Percentiles rank a stretch among this genome's conserved stretches.
Evolutionary conservation across 23 red algal species (phyloP).

Genomic region (Gracilaria gracilis): DNA sequence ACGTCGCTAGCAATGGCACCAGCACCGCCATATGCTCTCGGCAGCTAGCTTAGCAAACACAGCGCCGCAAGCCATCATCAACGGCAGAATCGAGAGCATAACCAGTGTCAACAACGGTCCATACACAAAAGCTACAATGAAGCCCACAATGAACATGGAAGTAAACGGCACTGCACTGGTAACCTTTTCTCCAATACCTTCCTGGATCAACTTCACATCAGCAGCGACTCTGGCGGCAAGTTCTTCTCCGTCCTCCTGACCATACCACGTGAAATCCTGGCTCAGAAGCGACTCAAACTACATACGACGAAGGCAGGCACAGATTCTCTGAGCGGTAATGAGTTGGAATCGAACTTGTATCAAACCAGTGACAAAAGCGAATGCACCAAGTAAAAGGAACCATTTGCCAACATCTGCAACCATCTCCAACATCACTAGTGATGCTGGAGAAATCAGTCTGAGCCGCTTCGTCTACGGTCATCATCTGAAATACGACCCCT

Average conservation of each 20-base stretch:
- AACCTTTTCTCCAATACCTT: constrained; percentile 84
- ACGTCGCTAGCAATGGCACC: constrained; percentile 87
- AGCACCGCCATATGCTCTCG: constrained; percentile 81
- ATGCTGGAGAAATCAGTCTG: no score
- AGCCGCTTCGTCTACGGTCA: no score
- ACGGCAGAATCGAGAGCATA: constrained; percentile 72
- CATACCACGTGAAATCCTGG: constrained; percentile 77
- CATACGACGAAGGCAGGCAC: constrained; percentile 66
- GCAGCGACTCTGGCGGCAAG: constrained; percentile 75
- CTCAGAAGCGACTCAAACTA: constrained; percentile 78
- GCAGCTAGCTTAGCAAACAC: constrained; percentile 80
- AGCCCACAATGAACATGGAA: constrained; percentile 73
- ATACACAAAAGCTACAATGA: constrained; percentile 83
- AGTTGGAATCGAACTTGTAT: constrained; percentile 77
- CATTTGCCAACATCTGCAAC: constrained; percentile 70
- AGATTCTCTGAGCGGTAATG: constrained; percentile 64
- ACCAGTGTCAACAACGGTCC: constrained; percentile 85
- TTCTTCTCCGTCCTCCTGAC: constrained; percentile 66
- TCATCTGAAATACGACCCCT: no score
- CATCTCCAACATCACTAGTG: no score
- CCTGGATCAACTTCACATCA: constrained; percentile 77
- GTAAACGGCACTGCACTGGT: constrained; percentile 67
- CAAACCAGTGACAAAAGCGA: constrained; percentile 79
- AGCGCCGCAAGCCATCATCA: constrained; percentile 75
- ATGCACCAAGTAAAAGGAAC: constrained; percentile 70